Evolutionary conservation across 176 grass and related monocot species (phyloP).

Genomic region (Typha latifolia): DNA sequence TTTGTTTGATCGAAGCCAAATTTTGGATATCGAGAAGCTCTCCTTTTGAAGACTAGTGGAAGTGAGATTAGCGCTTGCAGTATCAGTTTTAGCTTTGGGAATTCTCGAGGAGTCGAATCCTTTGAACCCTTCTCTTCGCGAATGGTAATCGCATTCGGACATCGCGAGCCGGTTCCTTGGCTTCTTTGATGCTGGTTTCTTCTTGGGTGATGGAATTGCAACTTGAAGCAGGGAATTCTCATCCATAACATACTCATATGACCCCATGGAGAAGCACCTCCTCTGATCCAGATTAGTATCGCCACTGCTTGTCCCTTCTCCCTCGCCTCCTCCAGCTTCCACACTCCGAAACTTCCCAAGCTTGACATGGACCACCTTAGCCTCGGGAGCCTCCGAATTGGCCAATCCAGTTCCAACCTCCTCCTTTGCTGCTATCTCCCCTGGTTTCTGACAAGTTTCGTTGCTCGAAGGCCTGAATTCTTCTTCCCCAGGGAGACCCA

Average conservation of each 20-base stretch:
- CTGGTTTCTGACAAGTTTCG: slow-evolving; percentile 11
- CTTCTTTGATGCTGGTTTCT: slow-evolving; percentile 34
- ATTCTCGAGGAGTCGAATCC: slow-evolving; percentile 28
- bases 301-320: slow-evolving; percentile 23
- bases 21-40: slow-evolving; percentile 85
- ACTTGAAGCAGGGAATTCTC: slow-evolving; percentile 48
- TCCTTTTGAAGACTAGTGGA: slow-evolving; percentile 41
- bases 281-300: slow-evolving; percentile 32
- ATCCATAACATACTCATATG: slow-evolving; percentile 93
- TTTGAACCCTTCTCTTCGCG: slow-evolving; percentile 50
- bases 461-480: slow-evolving; percentile 10
- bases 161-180: slow-evolving; percentile 41
- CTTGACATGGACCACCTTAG: slow-evolving; percentile 68
- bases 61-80: slow-evolving; percentile 7
- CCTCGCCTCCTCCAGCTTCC: slow-evolving; percentile 29
- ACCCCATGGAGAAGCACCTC: slow-evolving; percentile 92
- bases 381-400: neutral
- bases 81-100: neutral
- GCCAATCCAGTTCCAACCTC: neutral
- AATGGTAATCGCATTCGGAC: slow-evolving; percentile 86
- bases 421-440: slow-evolving; percentile 21
- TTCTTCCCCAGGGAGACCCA: slow-evolving; percentile 26
- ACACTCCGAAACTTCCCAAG: slow-evolving; percentile 77
- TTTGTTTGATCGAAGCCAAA: slow-evolving; percentile 64
- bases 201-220: slow-evolving; percentile 68